Conservation (phyloP, 2,329 filamentous ascomycete genomes). For the Domatiomyces catenatus region DNA sequence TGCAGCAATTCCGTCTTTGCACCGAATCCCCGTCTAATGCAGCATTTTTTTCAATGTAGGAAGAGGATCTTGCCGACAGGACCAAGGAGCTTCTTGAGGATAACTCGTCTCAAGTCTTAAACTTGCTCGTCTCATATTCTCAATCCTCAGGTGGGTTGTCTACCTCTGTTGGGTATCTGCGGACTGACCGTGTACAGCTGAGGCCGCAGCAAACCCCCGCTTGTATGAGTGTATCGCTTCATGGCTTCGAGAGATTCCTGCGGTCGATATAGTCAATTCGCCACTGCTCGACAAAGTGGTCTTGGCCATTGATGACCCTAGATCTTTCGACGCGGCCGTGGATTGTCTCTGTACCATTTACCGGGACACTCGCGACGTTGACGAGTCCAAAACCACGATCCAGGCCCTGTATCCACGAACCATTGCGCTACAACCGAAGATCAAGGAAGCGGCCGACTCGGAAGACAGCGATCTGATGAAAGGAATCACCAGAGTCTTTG, state of each 20-base stretch:
- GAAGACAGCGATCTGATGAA: conserved; percentile 80
- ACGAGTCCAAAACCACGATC: conserved; percentile 73
- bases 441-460: conserved; percentile 56
- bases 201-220: conserved; percentile 71
- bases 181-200: conserved; percentile 34
- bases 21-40: conserved; percentile 34
- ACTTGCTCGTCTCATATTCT: conserved; percentile 75
- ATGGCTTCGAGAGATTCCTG: conserved; percentile 85
- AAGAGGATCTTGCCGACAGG: conserved; percentile 80
- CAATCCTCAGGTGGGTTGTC: conserved; percentile 67
- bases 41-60: conserved; percentile 43
- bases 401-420: conserved; percentile 69
- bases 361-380: conserved; percentile 80
- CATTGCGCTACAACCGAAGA: conserved; percentile 59
- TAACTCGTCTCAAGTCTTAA: conserved; percentile 76
- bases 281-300: conserved; percentile 70
- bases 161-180: background rate
- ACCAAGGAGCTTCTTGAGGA: conserved; percentile 80
- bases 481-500: conserved; percentile 75
- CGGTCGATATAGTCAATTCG: conserved; percentile 68
- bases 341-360: conserved; percentile 89
- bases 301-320: conserved; percentile 57
- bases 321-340: conserved; percentile 71
- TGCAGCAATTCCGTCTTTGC: conserved; percentile 29
- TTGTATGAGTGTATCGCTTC: conserved; percentile 92